A percentile compares a stretch with the other conserved stretches of the same genome.
Conservation (phyloP, 2,329 filamentous ascomycete species). For the Ceratocystis lukuohia region DNA sequence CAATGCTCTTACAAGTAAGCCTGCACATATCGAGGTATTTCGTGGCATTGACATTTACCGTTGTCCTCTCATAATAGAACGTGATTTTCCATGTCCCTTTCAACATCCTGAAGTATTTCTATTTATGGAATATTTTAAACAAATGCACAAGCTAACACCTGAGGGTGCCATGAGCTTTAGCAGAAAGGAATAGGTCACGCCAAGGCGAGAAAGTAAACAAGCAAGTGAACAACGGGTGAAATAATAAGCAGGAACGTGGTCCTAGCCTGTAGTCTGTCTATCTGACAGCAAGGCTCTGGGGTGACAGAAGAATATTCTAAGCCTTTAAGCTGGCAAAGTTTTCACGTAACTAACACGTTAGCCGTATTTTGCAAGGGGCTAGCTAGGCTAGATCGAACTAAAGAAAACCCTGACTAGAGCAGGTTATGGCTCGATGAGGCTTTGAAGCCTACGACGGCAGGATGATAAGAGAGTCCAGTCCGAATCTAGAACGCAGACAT, state of each 20-base stretch:
- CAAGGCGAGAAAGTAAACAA: not conserved
- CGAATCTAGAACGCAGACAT: not conserved
- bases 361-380: not conserved
- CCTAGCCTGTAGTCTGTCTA: no score
- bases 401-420: not conserved
- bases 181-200: not conserved
- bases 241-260: not conserved
- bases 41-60: no score
- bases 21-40: no score
- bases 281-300: not conserved
- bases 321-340: not conserved
- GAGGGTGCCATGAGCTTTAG: not conserved
- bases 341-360: not conserved
- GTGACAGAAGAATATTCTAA: not conserved
- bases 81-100: no score
- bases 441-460: not conserved
- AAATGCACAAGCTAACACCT: not conserved
- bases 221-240: not conserved
- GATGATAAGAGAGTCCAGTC: not conserved
- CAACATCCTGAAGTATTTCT: not conserved
- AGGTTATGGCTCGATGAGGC: not conserved
- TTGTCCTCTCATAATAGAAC: no score
- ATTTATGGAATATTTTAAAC: not conserved
- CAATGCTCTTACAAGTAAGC: no score
- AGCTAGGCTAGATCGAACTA: not conserved